A percentile compares a stretch with the other conserved stretches of the same genome.
These are phyloP conservation scores for Fusarium transvaalense DNA, from an alignment of 2,329 filamentous ascomycete species.

Conservation along the genomic window DNA sequence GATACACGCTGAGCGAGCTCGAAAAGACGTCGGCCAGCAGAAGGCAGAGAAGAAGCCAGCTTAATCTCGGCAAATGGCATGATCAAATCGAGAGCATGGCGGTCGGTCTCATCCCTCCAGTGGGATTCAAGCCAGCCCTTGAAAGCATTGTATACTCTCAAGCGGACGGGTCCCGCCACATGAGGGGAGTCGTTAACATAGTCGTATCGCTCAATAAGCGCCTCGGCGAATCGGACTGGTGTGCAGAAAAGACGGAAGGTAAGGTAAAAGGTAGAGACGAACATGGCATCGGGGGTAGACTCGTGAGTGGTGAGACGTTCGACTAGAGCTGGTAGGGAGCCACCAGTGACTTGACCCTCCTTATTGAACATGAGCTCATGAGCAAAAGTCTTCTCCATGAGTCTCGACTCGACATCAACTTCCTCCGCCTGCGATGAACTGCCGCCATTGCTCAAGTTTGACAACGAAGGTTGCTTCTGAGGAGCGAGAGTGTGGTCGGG, in stretches of 20 bases:
- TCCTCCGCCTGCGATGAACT: conserved; percentile 79
- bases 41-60: conserved; percentile 76
- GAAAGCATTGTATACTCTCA: conserved; percentile 95
- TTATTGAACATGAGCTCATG: conserved; percentile 95
- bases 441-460: conserved; percentile 75
- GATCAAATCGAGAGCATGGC: conserved; percentile 80
- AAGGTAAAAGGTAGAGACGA: conserved; percentile 94
- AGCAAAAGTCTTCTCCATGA: conserved; percentile 92
- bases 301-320: conserved; percentile 94
- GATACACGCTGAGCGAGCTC: conserved; percentile 85
- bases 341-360: conserved; percentile 93
- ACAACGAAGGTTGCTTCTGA: conserved; percentile 71
- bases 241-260: conserved; percentile 95
- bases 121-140: conserved; percentile 98
- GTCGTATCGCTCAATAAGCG: conserved; percentile 91
- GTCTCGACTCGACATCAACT: conserved; percentile 80
- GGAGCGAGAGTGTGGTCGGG: conserved; percentile 73
- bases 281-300: conserved; percentile 89
- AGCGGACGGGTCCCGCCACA: conserved; percentile 81
- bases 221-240: conserved; percentile 80
- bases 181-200: conserved; percentile 85
- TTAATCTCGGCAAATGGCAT: conserved; percentile 82
- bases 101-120: conserved; percentile 87
- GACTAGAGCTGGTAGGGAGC: conserved; percentile 89
- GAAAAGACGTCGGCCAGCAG: conserved; percentile 81